Base-by-base conservation (phyloP, 192 early-diverging fungal genomes). In the Linnemannia schmuckeri region DNA sequence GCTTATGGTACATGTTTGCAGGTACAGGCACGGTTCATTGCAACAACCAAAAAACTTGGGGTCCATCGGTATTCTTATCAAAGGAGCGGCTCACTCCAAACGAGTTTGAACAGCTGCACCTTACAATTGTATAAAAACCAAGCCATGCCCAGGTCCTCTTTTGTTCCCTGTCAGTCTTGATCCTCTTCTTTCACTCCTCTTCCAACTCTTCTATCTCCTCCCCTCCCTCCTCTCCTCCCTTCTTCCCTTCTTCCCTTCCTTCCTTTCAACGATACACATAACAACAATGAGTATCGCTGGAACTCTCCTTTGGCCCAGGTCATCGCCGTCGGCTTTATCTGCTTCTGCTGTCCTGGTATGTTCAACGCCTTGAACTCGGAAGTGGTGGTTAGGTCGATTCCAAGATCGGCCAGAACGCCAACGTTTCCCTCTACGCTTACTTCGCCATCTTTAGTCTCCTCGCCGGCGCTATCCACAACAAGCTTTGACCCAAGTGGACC, bases 311-410 rank as follows among this genome's bases (percentile, higher is more conserved):
- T 94, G 89, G 91, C 91, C 55, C 95, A 96, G 85, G 91, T 96
- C 77, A 82, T 93, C 78, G 88, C 95, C 35, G 89, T 96, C 38
- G 93, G 94, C 69, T 88, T 96, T 46, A 91, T 96, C 20, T 95
- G 93, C 83, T 93, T 95, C 77, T 92, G 93, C 66, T 94, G 94
- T 68, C 94, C 95, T 7, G 94, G 95, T n/a, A 95, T 95, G 93
- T 95, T 94, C 87, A 95, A 95, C 70, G 93, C 93, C 57, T 79
- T 95, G 27, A 82, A 82, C 57, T 94, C 82, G 94, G 94, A 49
- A 94, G 92, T 76, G 93, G 90, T 41, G 94, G 95, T 24, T 91
- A 93, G 81, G 41, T 93, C 33, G 90, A 92, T 88, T 88, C 88
- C 20, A 90, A 86, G n/a, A 89, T 91, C 37, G 92, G 90, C 38